Evolutionary conservation across 2,329 filamentous ascomycete genomes (phyloP), one percentile per base, ranked within the genome.

Genomic region (Monosporascus sp.): DNA sequence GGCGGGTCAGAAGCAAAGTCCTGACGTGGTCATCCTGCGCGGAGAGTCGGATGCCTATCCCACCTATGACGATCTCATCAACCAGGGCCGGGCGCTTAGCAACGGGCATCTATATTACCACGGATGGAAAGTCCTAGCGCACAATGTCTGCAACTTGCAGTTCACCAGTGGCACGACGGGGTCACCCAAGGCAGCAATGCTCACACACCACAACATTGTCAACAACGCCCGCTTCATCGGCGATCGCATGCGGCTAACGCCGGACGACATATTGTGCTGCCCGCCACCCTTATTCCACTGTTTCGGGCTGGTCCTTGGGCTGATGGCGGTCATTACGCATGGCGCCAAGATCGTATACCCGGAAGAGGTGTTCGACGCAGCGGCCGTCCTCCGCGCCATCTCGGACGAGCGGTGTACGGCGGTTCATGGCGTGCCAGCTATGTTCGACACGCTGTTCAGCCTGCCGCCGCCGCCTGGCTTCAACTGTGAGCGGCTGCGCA

Each of bases 241-340:
- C 51, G 86, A 90, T 68, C 81, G 87, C 44, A 88, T 91, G 86
- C 77, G 81, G 6, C 77, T 93, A 17, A 84, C 81, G 0, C 72
- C 80, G 3, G 73, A 77, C 46, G 88, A 92, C 64, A 75, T 86
- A 7, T 77, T 94, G 11, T 93, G 89, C 74, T 94, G 89, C 67
- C 89, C 89, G 3, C 89, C 89, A 0, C 89, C 90, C 0, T 77
- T 94, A 3, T 94, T 94, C 75, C 90, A 94, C 74, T 93, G 88
- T 74, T 93, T 93, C 65, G 89, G 89, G 1, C 80, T 93, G 7
- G 88, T 92, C 1, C 80, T 91, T 3, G 89, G 89, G 8, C 77
- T 92, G 45, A 78, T 92, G 52, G 85, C 87, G 2, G 78, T 83
- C 44, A 71, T 91, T 50, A 90, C 87, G 0, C 88, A 92, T 66